Evolutionary conservation across 208 protist genomes (phyloP), one percentile per base, ranked within the genome.

Genomic region (Acanthamoeba lenticulata): DNA sequence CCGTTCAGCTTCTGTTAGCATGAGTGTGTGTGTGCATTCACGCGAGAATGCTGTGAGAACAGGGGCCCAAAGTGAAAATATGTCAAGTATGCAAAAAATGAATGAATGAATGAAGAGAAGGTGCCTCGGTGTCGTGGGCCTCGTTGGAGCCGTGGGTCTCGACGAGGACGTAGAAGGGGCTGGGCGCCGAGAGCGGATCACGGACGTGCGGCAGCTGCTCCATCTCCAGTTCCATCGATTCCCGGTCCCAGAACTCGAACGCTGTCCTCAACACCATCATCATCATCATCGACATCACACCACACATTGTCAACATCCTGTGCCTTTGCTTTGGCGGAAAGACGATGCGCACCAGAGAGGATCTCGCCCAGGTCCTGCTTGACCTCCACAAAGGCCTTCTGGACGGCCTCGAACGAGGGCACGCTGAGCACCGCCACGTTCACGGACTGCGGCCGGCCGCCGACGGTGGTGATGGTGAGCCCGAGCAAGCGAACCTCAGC

Each of bases 141-240:
- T 95, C 97, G 92, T 98, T 98, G 94, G 97, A 98, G n/a, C 99
- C 98, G 89, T 96, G 96, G 15, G 98, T 99, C 96, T 99, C 99
- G 0, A 99, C 94, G 1, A 99, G 94, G 11, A 99, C 95, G 69
- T 98, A 98, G 94, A 99, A 99, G 42, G 97, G 97, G 72, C 83
- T 90, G 29, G 29, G 40, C 52, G 94, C n/a, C 94, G 95, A n/a
- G 88, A 94, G 94, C 95, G 98, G 95, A 21, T 97, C 93, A 94
- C 96, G 34, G 96, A 65, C 57, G 94, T 90, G 40, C 81, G 79
- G 15, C 95, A 98, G 95, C 29, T 97, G 97, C 24, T 94, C 95
- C 86, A 97, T 29, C 6, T 97, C 96, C 0, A 97, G 34, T 29
- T 97, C 93, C 47, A 99, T 96, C 9, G 97, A 98, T 45, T 97